Conservation (phyloP, 805 yeast genomes). For the Kuraishia cidri region DNA sequence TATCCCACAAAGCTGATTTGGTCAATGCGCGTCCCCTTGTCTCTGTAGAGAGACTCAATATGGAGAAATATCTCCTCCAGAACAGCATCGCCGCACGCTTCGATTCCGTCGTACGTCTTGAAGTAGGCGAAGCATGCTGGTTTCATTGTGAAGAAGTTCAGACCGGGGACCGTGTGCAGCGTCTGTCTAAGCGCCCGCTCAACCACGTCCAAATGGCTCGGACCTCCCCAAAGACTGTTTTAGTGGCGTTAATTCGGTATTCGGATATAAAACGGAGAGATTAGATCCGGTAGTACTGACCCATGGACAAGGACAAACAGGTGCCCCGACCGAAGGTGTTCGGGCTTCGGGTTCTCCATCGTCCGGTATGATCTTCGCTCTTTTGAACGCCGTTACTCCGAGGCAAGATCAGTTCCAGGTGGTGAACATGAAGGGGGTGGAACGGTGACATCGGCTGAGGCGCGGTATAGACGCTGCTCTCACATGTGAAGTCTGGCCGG, state of each 20-base stretch:
- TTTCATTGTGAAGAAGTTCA: conserved; percentile 29
- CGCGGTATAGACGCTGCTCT: too few species aligned
- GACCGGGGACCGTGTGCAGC: conserved; percentile 28
- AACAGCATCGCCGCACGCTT: conserved; percentile 61
- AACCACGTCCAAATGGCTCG: conserved; percentile 43
- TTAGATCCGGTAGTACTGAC: too few species aligned
- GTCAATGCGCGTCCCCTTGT: conserved; percentile 21
- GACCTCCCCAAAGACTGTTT: conserved; percentile 49
- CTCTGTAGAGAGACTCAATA: conserved; percentile 23
- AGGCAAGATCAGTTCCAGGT: too few species aligned
- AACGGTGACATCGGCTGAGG: too few species aligned
- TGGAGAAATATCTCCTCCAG: conserved; percentile 51
- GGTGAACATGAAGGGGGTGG: too few species aligned
- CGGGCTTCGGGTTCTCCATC: too few species aligned
- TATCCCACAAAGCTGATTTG: conserved; percentile 78
- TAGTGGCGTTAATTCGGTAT: too few species aligned
- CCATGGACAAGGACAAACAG: conserved; percentile 74
- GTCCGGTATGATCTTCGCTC: too few species aligned
- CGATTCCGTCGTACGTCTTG: conserved; percentile 81
- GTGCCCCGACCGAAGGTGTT: too few species aligned
- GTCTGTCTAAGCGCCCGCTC: conserved; percentile 29
- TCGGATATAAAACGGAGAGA: too few species aligned
- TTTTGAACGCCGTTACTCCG: too few species aligned
- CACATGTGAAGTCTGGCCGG: too few species aligned
- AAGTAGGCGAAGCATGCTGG: conserved; percentile 60